These are phyloP conservation scores for Scytalidium lignicola DNA, from an alignment of 2,329 filamentous ascomycete species.

Conservation along the genomic window DNA sequence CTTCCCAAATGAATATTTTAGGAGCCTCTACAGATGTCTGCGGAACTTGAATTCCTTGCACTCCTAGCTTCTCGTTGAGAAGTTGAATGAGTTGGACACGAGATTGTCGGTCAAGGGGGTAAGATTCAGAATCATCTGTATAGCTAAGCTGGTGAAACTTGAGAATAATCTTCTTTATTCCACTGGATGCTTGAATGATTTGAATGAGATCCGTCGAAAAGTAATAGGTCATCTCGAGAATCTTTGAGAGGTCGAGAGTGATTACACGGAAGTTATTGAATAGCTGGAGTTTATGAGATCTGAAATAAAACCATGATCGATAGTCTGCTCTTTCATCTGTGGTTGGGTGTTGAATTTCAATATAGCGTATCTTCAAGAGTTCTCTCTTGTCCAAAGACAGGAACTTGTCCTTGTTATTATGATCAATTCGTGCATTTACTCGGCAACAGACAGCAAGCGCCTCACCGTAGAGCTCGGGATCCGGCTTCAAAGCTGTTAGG, in stretches of 20 bases:
- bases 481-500: conserved; percentile 3
- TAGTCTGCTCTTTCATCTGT: not conserved
- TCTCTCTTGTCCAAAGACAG: not conserved
- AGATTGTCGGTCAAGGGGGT: not conserved
- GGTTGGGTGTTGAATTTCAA: not conserved
- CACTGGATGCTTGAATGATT: not conserved
- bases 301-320: not conserved
- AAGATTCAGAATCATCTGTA: not conserved
- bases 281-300: not conserved
- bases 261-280: not conserved
- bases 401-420: too few relatives aligned
- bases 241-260: not conserved
- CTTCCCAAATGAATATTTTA: too few relatives aligned
- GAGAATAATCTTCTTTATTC: not conserved
- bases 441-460: not conserved
- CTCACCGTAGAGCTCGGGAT: conserved; percentile 2
- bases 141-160: not conserved
- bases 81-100: not conserved
- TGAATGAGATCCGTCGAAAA: not conserved
- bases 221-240: not conserved
- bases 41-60: not conserved
- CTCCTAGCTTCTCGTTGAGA: not conserved
- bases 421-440: too few relatives aligned
- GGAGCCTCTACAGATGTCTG: not conserved
- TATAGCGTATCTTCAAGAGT: not conserved